Conservation (phyloP, 345 rosid genomes). For the Cardamine resedifolia region DNA sequence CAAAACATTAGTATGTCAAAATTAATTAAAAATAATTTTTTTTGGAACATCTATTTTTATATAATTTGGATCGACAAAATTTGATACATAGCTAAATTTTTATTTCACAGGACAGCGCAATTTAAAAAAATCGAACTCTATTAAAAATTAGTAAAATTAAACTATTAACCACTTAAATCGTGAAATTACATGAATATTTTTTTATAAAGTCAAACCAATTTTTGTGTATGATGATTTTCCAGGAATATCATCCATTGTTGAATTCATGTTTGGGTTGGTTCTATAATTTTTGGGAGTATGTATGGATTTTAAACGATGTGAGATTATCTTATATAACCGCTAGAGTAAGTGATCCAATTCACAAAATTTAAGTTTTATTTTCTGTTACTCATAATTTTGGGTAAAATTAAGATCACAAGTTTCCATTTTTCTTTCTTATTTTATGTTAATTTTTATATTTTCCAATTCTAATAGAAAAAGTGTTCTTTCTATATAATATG, state of each 20-base stretch:
- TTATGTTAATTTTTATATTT: background rate
- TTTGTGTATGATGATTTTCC: background rate
- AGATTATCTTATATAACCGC: background rate
- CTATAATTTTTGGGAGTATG: background rate
- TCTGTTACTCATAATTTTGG: too few relatives aligned
- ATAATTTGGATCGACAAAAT: too few relatives aligned
- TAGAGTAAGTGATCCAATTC: background rate
- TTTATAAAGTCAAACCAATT: background rate
- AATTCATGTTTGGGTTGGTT: background rate
- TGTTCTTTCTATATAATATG: too few relatives aligned
- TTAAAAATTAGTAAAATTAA: too few relatives aligned
- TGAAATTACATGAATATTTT: background rate
- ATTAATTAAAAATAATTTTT: background rate
- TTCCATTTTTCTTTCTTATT: too few relatives aligned
- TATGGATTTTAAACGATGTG: background rate
- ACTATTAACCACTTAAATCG: background rate
- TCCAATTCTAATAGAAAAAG: too few relatives aligned
- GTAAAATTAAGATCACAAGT: too few relatives aligned
- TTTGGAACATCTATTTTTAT: too few relatives aligned
- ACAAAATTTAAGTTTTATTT: too few relatives aligned
- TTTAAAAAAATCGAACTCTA: too few relatives aligned
- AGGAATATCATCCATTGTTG: background rate
- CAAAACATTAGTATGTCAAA: background rate
- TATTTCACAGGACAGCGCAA: too few relatives aligned
- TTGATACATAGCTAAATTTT: too few relatives aligned